Evolutionary conservation across 345 rosid species (phyloP).

Genomic region (Populus tremula): DNA sequence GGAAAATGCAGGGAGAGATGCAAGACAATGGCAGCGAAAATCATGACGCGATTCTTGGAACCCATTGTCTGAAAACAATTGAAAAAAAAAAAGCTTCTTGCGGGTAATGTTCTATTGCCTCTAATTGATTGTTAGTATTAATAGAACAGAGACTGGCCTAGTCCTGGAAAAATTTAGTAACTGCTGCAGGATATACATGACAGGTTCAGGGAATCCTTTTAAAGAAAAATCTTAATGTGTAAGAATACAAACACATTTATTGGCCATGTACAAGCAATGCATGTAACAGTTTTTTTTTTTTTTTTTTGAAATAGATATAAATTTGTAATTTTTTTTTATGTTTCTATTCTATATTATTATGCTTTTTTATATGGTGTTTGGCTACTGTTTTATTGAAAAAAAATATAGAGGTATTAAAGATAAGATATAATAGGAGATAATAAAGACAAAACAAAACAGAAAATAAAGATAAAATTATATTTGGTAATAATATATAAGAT

Average conservation of each 20-base stretch:
- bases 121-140: background rate
- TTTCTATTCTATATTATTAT: too few relatives aligned
- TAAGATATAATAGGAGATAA: too few relatives aligned
- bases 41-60: background rate
- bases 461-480: too few relatives aligned
- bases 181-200: background rate
- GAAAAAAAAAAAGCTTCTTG: background rate
- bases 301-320: too few relatives aligned
- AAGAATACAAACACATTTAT: background rate
- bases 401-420: too few relatives aligned
- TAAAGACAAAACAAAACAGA: too few relatives aligned
- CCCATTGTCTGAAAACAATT: background rate
- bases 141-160: background rate
- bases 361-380: too few relatives aligned
- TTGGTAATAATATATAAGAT: too few relatives aligned
- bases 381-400: too few relatives aligned
- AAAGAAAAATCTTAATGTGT: background rate
- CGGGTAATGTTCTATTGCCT: background rate
- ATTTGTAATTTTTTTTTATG: too few relatives aligned
- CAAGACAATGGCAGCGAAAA: background rate
- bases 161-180: background rate
- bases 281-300: too few relatives aligned
- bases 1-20: background rate
- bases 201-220: background rate
- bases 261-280: background rate